Evolutionary conservation across 768 basidiomycete species (phyloP).

Genomic region (Strobilomyces confusus): DNA sequence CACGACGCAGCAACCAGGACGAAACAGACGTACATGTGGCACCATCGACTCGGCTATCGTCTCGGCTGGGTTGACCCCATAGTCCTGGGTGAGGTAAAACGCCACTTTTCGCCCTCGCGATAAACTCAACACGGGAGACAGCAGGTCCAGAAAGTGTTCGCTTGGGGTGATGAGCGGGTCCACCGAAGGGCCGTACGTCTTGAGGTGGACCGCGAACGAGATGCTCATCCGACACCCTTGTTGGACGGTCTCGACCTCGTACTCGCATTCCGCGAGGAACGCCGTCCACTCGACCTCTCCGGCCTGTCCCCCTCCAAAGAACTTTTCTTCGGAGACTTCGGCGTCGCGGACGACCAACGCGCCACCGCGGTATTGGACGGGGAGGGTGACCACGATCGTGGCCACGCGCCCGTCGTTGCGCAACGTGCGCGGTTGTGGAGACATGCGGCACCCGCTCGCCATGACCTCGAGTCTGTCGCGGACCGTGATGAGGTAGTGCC

Average conservation of each 20-base stretch:
- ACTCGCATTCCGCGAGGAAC: constrained; percentile 69
- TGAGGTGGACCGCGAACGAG: constrained; percentile 68
- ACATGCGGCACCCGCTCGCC: constrained; percentile 54
- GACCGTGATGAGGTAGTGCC: constrained; percentile 64
- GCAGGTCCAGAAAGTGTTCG: constrained; percentile 66
- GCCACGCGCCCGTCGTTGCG: constrained; percentile 67
- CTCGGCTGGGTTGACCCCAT: constrained; percentile 67
- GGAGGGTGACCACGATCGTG: constrained; percentile 69
- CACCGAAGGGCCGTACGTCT: constrained; percentile 59
- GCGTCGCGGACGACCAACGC: constrained; percentile 52
- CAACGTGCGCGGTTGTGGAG: constrained; percentile 48
- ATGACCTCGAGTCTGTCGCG: constrained; percentile 71
- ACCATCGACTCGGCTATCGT: constrained; percentile 66
- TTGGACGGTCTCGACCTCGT: constrained; percentile 67
- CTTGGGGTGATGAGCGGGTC: constrained; percentile 70
- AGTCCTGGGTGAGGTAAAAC: constrained; percentile 67
- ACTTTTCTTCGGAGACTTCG: constrained; percentile 57
- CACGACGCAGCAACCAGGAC: neutral
- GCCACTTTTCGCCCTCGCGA: constrained; percentile 69
- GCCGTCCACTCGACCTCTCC: constrained; percentile 78
- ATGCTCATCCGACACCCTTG: constrained; percentile 67
- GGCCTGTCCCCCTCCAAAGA: constrained; percentile 55
- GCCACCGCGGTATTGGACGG: constrained; percentile 71
- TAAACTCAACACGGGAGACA: constrained; percentile 69
- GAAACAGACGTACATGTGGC: constrained; percentile 51